A percentile compares a stretch with the other conserved stretches of the same genome.
These are phyloP conservation scores for Curvularia sp. DNA, from an alignment of 2,329 filamentous ascomycete species.

Conservation along the genomic window DNA sequence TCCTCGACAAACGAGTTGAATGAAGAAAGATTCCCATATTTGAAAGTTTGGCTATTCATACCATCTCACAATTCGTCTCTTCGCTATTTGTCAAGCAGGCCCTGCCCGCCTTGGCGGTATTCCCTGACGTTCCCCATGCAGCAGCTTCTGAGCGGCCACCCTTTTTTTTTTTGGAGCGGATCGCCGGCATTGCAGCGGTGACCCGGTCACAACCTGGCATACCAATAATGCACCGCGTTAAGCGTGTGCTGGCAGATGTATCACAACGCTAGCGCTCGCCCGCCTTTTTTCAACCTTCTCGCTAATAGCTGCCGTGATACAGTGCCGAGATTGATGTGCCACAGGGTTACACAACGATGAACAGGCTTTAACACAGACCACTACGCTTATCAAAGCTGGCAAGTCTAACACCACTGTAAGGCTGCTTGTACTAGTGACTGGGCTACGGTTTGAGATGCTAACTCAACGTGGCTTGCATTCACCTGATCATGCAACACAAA, in stretches of 20 bases:
- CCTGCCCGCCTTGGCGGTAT: constrained; percentile 3
- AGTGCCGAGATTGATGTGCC: constrained; percentile 20
- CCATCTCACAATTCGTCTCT: not conserved
- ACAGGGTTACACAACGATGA: constrained; percentile 24
- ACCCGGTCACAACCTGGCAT: constrained; percentile 3
- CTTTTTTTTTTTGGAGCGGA: constrained; percentile 20
- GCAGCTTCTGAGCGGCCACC: constrained; percentile 11
- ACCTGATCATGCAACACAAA: constrained; percentile 19
- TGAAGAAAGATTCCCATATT: not conserved
- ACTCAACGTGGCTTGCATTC: not conserved
- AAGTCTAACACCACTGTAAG: not conserved
- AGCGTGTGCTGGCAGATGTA: constrained; percentile 37
- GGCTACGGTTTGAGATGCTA: constrained; percentile 6
- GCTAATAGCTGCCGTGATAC: constrained; percentile 32
- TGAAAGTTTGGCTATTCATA: not conserved
- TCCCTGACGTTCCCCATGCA: constrained; percentile 9
- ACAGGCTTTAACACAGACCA: not conserved
- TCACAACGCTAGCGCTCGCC: constrained; percentile 23
- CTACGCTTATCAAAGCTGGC: constrained; percentile 11
- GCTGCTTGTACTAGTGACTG: constrained; percentile 2
- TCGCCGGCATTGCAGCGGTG: constrained; percentile 11
- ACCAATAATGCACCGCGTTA: constrained; percentile 8
- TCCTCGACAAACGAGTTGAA: not conserved
- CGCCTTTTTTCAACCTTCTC: constrained; percentile 25
- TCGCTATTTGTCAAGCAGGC: not conserved